Percentiles rank a stretch among this genome's conserved stretches.
These are phyloP conservation scores for Glutinoglossum americanum DNA, from an alignment of 495 filamentous ascomycete species.

Conservation along the genomic window DNA sequence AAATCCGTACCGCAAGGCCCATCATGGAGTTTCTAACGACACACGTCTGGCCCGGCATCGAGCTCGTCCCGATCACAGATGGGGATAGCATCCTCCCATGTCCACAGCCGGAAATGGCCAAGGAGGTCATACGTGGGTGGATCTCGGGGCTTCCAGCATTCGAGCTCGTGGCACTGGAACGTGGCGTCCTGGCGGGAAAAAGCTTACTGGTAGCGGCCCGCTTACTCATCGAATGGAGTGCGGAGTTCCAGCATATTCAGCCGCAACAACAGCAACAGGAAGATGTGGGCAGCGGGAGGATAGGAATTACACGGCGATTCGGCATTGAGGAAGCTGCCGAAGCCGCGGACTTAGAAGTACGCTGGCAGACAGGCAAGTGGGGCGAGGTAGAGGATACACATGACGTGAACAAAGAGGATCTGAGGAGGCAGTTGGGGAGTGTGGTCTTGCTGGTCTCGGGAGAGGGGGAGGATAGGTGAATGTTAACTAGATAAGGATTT, in stretches of 20 bases:
- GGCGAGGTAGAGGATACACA: constrained; percentile 97
- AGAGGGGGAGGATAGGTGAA: constrained; percentile 11
- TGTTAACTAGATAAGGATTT: no score
- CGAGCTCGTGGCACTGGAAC: constrained; percentile 73
- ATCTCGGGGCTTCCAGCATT: constrained; percentile 42
- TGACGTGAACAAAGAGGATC: constrained; percentile 86
- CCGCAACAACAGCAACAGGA: not conserved
- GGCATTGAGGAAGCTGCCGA: constrained; percentile 52
- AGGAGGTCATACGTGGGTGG: constrained; percentile 61
- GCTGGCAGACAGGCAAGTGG: constrained; percentile 80
- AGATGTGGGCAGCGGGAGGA: constrained; percentile 32
- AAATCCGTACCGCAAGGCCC: constrained; percentile 39
- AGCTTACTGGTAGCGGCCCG: constrained; percentile 58
- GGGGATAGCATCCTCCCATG: constrained; percentile 46
- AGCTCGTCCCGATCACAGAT: constrained; percentile 56
- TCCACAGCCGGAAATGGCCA: constrained; percentile 45
- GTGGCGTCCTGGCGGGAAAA: constrained; percentile 66
- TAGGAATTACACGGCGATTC: constrained; percentile 16
- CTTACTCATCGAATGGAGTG: constrained; percentile 74
- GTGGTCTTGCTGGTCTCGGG: constrained; percentile 59
- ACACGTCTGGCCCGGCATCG: constrained; percentile 67
- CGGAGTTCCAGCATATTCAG: constrained; percentile 29
- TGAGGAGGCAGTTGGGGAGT: constrained; percentile 73
- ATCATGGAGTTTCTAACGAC: constrained; percentile 48
- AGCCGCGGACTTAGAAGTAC: constrained; percentile 63